Percentiles rank a stretch among this genome's conserved stretches.
These are phyloP conservation scores for Kentomonas sorsogonicus DNA, from an alignment of 208 protist genomes.

Conservation along the genomic window DNA sequence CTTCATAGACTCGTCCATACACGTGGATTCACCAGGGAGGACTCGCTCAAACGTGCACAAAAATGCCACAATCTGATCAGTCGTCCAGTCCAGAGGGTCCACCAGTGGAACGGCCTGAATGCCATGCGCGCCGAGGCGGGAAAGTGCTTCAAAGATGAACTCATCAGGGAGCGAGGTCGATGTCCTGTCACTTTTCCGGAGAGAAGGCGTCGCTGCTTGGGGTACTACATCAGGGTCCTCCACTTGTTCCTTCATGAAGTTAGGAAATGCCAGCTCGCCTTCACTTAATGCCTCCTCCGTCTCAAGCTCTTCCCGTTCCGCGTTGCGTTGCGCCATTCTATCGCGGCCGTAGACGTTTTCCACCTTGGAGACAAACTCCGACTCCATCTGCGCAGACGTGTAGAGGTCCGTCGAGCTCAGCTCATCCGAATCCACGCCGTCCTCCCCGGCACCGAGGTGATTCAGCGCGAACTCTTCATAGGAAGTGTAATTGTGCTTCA, in stretches of 20 bases:
- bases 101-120: slow-evolving; percentile 26
- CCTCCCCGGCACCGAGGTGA: slow-evolving; percentile 32
- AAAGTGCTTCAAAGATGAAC: no score
- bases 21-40: not conserved
- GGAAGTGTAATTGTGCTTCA: slow-evolving; percentile 57
- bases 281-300: slow-evolving; percentile 27
- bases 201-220: no score
- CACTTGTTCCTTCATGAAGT: slow-evolving; percentile 49
- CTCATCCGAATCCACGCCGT: slow-evolving; percentile 11
- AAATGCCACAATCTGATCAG: slow-evolving; percentile 54
- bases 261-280: slow-evolving; percentile 44
- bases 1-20: slow-evolving; percentile 67
- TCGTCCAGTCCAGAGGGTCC: slow-evolving; percentile 68
- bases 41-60: slow-evolving; percentile 40
- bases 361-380: slow-evolving; percentile 18
- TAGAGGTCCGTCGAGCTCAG: slow-evolving; percentile 10
- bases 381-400: slow-evolving; percentile 29
- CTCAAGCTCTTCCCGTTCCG: slow-evolving; percentile 18
- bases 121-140: slow-evolving; percentile 46
- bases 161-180: no score
- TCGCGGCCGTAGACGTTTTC: slow-evolving; percentile 30
- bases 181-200: no score
- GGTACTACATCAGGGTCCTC: no score
- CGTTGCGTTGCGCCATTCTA: slow-evolving; percentile 41
- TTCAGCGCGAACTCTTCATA: slow-evolving; percentile 68